Base-by-base conservation (phyloP, 1,284 basidiomycete species). In the Fomitopsis betulina region DNA sequence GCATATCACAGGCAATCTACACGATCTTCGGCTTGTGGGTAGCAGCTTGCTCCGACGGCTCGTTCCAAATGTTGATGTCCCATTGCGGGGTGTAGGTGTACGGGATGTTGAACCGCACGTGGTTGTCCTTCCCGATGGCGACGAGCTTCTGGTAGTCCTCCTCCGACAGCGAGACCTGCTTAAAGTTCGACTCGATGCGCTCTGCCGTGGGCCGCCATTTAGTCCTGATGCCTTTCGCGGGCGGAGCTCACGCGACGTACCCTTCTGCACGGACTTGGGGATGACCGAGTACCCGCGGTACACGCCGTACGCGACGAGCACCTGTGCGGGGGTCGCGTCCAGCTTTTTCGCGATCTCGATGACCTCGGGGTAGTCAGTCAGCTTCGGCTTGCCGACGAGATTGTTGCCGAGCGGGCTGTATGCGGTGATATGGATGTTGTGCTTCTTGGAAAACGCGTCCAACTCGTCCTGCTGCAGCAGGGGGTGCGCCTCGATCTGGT, bases 401-500 rank as follows among this genome's bases (percentile, higher is more conserved):
- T 87, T 89, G 74, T 93, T 91, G 17, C 94, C 94, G 1, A 96
- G 80, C 10, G 93, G 92, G 59, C 86, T 89, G 77, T 94, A 95
- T 0, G 93, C 91, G 12, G 91, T 93, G 63, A 94, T 75, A 62
- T 89, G 81, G 67, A 96, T 94, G 62, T 80, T 80, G 70, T 93
- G 85, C 60, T 83, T 73, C 65, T 87, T 84, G 77, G 84, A 86
- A 75, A 81, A 90, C 21, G 76, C 78, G 51, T 88, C 76, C 53
- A 91, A 81, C 15, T 89, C 85, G 56, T 87, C 81, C 64, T 93
- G 88, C 4, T 81, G 87, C 53, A 88, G 79, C 51, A 86, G 79
- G 7, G 93, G 93, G 77, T 96, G 94, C 35, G 84, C 84, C 73
- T 95, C 92, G 63, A 95, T 78, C 77, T 96, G 93, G 77, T 94